These are phyloP conservation scores for Rhynchosporium secalis DNA, from an alignment of 2,329 filamentous ascomycete species.

Conservation along the genomic window DNA sequence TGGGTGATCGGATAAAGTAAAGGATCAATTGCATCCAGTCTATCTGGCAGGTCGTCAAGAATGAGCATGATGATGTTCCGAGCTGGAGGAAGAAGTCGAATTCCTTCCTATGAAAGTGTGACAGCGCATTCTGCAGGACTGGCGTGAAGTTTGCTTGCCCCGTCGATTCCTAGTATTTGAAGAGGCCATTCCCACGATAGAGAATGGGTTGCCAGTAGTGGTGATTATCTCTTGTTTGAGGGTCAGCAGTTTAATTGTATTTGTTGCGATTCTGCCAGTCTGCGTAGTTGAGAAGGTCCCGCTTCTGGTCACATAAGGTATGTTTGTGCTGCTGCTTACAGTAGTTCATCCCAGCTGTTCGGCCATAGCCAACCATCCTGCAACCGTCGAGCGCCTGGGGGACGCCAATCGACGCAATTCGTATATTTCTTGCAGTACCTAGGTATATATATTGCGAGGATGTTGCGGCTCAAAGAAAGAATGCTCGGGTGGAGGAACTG, in stretches of 20 bases:
- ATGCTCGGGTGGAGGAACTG: conserved; percentile 16
- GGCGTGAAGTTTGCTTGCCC: conserved; percentile 25
- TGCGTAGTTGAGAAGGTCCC: conserved; percentile 22
- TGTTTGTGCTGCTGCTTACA: not conserved
- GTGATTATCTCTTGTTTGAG: conserved; percentile 2
- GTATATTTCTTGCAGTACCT: conserved; percentile 8
- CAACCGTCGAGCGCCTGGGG: conserved; percentile 16
- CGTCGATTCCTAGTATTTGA: conserved; percentile 28
- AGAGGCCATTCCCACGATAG: conserved; percentile 20
- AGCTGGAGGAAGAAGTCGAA: conserved; percentile 22
- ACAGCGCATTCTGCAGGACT: conserved; percentile 37
- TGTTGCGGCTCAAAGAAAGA: conserved; percentile 25
- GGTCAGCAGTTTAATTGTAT: not conserved
- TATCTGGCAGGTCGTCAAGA: conserved; percentile 32
- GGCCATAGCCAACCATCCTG: conserved; percentile 24
- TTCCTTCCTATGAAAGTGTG: conserved; percentile 32
- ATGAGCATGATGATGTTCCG: conserved; percentile 18
- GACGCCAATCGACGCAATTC: conserved; percentile 3
- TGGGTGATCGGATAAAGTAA: conserved; percentile 18
- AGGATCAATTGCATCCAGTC: conserved; percentile 2
- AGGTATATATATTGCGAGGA: conserved; percentile 5
- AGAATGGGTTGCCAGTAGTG: not conserved
- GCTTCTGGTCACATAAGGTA: conserved; percentile 23
- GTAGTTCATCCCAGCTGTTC: not conserved
- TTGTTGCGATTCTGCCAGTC: conserved; percentile 16